Percentiles rank a stretch among this genome's conserved stretches.
These are phyloP conservation scores for Apiotrichum porosum DNA, from an alignment of 1,284 basidiomycete genomes.

Conservation along the genomic window DNA sequence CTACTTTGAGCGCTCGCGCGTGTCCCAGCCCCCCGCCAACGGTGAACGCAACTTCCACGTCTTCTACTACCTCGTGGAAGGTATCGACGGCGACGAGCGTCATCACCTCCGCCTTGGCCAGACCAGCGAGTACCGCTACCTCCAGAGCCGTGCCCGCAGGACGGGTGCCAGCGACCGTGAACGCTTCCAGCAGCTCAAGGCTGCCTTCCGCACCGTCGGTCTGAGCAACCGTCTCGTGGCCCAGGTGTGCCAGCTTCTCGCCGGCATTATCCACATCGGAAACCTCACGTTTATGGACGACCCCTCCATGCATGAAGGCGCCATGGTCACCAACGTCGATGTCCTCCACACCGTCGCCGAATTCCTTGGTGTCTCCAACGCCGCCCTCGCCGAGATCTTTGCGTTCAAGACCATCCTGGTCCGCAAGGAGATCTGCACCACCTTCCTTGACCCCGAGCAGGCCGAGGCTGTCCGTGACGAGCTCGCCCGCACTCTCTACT, in stretches of 20 bases:
- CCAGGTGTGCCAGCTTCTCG: slow-evolving; percentile 88
- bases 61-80: slow-evolving; percentile 91
- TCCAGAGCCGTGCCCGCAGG: slow-evolving; percentile 59
- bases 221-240: slow-evolving; percentile 89
- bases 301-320: slow-evolving; percentile 73
- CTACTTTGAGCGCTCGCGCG: slow-evolving; percentile 85
- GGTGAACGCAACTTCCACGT: slow-evolving; percentile 96
- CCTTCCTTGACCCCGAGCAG: slow-evolving; percentile 90
- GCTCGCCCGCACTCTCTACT: slow-evolving; percentile 87
- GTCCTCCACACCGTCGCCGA: slow-evolving; percentile 76
- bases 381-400: slow-evolving; percentile 73
- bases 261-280: slow-evolving; percentile 91
- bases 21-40: slow-evolving; percentile 61
- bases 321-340: slow-evolving; percentile 77
- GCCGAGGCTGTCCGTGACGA: slow-evolving; percentile 90
- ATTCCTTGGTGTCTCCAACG: slow-evolving; percentile 77
- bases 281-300: slow-evolving; percentile 92
- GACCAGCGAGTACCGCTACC: slow-evolving; percentile 68
- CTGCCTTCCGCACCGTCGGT: slow-evolving; percentile 86
- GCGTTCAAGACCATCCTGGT: slow-evolving; percentile 90
- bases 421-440: slow-evolving; percentile 89
- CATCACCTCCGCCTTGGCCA: slow-evolving; percentile 76
- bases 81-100: slow-evolving; percentile 79
- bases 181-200: slow-evolving; percentile 85
- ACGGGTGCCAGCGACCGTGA: slow-evolving; percentile 59